A percentile compares a stretch with the other conserved stretches of the same genome.
These are phyloP conservation scores for Termitomyces sp. DNA, from an alignment of 768 basidiomycete species.

Conservation along the genomic window DNA sequence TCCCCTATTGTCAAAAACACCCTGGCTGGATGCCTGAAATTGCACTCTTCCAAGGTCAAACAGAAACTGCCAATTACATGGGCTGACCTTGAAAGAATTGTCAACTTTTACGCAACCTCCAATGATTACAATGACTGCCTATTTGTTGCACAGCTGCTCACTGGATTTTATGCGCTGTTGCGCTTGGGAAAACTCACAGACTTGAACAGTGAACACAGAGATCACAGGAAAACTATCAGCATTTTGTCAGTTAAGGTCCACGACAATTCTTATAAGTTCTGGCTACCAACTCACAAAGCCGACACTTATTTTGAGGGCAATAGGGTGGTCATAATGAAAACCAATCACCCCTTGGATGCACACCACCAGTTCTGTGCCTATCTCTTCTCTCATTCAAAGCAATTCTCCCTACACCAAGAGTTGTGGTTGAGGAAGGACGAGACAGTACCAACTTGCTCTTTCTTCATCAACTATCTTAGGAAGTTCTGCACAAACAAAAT, in stretches of 20 bases:
- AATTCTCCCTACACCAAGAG: background rate
- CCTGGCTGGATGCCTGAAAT: background rate
- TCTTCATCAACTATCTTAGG: too few relatives aligned
- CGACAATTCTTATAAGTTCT: too few relatives aligned
- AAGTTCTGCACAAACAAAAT: too few relatives aligned
- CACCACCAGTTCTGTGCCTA: too few relatives aligned
- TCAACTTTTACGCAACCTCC: too few relatives aligned
- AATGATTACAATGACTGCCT: background rate
- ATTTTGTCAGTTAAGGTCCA: too few relatives aligned
- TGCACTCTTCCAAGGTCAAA: background rate
- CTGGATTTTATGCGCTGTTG: background rate
- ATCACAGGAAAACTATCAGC: too few relatives aligned
- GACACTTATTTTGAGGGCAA: too few relatives aligned
- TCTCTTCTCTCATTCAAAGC: too few relatives aligned
- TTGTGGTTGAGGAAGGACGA: background rate
- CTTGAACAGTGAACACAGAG: background rate
- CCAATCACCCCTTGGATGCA: background rate
- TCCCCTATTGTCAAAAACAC: background rate
- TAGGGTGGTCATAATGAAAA: background rate
- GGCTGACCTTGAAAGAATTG: background rate
- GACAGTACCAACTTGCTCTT: too few relatives aligned
- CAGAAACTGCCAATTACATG: background rate
- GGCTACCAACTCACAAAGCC: background rate
- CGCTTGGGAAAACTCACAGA: background rate
- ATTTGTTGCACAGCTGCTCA: background rate